Evolutionary conservation across 805 yeast species (phyloP).

Genomic region (Naumovozyma dairenensis): DNA sequence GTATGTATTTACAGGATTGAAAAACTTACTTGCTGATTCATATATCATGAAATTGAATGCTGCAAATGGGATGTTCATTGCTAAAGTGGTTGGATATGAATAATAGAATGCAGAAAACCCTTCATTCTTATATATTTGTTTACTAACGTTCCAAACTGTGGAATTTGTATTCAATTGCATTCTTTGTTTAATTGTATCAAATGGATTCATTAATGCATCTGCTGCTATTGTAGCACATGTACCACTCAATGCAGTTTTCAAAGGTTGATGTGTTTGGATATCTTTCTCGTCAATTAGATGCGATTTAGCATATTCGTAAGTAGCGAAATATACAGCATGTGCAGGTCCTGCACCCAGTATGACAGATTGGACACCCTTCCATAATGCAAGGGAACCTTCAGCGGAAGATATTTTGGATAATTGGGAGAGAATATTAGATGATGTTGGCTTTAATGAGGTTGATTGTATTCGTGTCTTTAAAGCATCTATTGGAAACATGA

Average conservation of each 20-base stretch:
- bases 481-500: conserved; percentile 96
- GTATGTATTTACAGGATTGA: conserved; percentile 70
- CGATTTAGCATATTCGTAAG: conserved; percentile 64
- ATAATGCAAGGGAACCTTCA: conserved; percentile 81
- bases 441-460: conserved; percentile 13
- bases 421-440: conserved; percentile 43
- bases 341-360: conserved; percentile 99
- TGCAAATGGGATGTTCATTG: conserved; percentile 89
- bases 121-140: conserved; percentile 45
- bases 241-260: conserved; percentile 81
- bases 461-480: conserved; percentile 88
- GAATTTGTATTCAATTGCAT: conserved; percentile 54
- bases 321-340: conserved; percentile 93
- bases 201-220: conserved; percentile 96
- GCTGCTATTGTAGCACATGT: conserved; percentile 86
- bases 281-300: conserved; percentile 29
- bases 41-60: conserved; percentile 89
- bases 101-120: conserved; percentile 78
- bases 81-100: conserved; percentile 87
- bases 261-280: conserved; percentile 47
- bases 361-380: conserved; percentile 91
- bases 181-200: conserved; percentile 89
- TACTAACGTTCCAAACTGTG: conserved; percentile 22
- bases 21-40: conserved; percentile 66
- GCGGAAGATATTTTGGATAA: conserved; percentile 68